Evolutionary conservation across 345 rosid species (phyloP).

Genomic region (Eucalyptus coolabah): DNA sequence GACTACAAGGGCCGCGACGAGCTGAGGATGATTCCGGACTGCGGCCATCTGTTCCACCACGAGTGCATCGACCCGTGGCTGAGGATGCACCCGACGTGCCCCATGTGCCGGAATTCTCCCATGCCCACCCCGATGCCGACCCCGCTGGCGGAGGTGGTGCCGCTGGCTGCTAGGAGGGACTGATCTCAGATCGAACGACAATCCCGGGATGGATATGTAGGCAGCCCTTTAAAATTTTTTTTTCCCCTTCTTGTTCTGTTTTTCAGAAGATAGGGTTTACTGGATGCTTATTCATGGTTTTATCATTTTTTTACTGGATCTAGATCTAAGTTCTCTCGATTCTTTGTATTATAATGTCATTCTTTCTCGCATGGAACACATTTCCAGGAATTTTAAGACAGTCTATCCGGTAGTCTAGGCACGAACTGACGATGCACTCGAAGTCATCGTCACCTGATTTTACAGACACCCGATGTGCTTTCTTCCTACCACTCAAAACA

Average conservation of each 20-base stretch:
- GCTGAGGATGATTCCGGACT: constrained; percentile 15
- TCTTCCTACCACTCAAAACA: not conserved
- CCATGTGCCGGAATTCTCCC: constrained; percentile 20
- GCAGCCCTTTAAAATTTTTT: not conserved
- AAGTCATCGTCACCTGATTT: not conserved
- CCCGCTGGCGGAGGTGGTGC: constrained; percentile 2
- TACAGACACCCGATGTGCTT: not conserved
- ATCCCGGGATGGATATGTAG: not conserved
- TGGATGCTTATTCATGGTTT: not conserved
- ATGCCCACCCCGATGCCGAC: constrained; percentile 1
- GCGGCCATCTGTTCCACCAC: constrained; percentile 18
- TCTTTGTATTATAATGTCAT: not conserved
- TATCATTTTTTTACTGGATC: not conserved
- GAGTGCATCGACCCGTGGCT: constrained; percentile 22
- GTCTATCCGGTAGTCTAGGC: not conserved
- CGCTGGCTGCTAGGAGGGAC: not conserved
- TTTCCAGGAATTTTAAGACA: not conserved
- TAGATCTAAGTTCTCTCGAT: not conserved
- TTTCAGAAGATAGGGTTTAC: not conserved
- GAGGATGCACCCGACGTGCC: constrained; percentile 16
- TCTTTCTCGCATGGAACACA: not conserved
- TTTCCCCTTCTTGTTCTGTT: not conserved
- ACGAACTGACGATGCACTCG: not conserved
- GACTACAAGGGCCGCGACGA: constrained; percentile 13
- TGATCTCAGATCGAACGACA: not conserved